Evolutionary conservation across 1,284 basidiomycete genomes (phyloP).

Genomic region (Mycena citricolor): DNA sequence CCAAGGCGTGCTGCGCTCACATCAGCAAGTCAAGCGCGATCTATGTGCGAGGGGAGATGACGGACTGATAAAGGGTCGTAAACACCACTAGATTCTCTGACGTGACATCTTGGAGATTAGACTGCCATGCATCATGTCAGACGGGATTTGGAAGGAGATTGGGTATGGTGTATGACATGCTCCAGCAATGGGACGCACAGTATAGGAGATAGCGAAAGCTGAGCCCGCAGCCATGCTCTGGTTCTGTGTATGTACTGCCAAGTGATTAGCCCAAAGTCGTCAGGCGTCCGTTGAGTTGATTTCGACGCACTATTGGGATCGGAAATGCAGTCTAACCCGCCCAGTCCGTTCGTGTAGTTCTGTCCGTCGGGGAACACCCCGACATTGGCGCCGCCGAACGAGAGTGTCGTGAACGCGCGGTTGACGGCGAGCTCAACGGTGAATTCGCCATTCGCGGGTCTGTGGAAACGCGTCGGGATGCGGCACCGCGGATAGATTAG

Average conservation of each 20-base stretch:
- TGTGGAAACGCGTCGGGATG: conserved; percentile 30
- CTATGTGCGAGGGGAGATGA: not conserved
- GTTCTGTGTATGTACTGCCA: conserved; percentile 43
- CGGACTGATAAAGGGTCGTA: conserved; percentile 32
- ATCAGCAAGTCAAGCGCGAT: conserved; percentile 19
- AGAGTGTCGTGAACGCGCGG: conserved; percentile 41
- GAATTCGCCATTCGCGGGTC: conserved; percentile 45
- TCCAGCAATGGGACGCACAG: conserved; percentile 31
- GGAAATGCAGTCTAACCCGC: conserved; percentile 33
- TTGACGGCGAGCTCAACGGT: conserved; percentile 44
- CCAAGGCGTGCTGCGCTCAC: conserved; percentile 44
- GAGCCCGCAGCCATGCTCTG: conserved; percentile 46
- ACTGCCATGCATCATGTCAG: conserved; percentile 25
- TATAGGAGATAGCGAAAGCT: conserved; percentile 45
- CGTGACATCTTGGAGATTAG: conserved; percentile 34
- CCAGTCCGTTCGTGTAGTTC: conserved; percentile 33
- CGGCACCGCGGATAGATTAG: conserved; percentile 27
- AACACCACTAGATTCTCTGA: conserved; percentile 35
- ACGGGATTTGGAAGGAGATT: not conserved
- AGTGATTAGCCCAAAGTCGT: not conserved
- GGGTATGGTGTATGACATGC: conserved; percentile 35
- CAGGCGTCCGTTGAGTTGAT: too few species aligned
- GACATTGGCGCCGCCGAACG: conserved; percentile 34
- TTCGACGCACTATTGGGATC: conserved; percentile 39
- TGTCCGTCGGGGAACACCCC: conserved; percentile 38